These are phyloP conservation scores for Inga leiocalycina DNA, from an alignment of 306 rosid genomes.

Conservation along the genomic window DNA sequence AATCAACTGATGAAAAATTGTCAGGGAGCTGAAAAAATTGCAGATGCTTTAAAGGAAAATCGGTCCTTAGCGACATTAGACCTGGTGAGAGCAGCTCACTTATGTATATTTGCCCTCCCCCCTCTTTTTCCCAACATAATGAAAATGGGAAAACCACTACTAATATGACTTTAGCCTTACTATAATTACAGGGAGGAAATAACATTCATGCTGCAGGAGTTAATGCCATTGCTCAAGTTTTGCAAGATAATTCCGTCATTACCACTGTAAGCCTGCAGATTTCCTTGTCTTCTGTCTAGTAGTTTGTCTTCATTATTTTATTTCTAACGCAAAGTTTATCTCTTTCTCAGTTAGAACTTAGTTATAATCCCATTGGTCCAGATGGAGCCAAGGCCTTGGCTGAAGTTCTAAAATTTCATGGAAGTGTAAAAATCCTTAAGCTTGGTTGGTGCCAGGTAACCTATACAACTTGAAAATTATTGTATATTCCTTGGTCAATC, in stretches of 20 bases:
- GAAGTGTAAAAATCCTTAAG: constrained; percentile 80
- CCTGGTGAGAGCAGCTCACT: constrained; percentile 57
- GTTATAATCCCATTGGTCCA: constrained; percentile 95
- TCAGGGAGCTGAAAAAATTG: constrained; percentile 90
- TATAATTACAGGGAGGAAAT: constrained; percentile 80
- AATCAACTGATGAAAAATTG: constrained; percentile 18
- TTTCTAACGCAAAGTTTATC: constrained; percentile 18
- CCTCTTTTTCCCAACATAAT: not conserved
- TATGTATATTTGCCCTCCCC: not conserved
- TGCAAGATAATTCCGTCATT: constrained; percentile 82
- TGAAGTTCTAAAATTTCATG: constrained; percentile 90
- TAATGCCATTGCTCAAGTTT: constrained; percentile 66
- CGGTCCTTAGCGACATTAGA: constrained; percentile 77
- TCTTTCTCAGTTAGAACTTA: constrained; percentile 77
- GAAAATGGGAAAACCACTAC: constrained; percentile 5
- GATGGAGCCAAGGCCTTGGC: constrained; percentile 93
- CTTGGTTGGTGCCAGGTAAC: constrained; percentile 99
- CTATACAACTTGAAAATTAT: constrained; percentile 20
- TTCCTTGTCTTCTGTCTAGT: constrained; percentile 26
- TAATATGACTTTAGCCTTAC: constrained; percentile 34
- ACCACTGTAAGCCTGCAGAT: constrained; percentile 61
- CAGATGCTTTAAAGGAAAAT: constrained; percentile 89
- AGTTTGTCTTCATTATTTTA: constrained; percentile 9
- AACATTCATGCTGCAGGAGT: constrained; percentile 80
- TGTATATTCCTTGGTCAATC: constrained; percentile 21